These are phyloP conservation scores for Tylopilus rubrobrunneus DNA, from an alignment of 768 basidiomycete genomes.

Conservation along the genomic window DNA sequence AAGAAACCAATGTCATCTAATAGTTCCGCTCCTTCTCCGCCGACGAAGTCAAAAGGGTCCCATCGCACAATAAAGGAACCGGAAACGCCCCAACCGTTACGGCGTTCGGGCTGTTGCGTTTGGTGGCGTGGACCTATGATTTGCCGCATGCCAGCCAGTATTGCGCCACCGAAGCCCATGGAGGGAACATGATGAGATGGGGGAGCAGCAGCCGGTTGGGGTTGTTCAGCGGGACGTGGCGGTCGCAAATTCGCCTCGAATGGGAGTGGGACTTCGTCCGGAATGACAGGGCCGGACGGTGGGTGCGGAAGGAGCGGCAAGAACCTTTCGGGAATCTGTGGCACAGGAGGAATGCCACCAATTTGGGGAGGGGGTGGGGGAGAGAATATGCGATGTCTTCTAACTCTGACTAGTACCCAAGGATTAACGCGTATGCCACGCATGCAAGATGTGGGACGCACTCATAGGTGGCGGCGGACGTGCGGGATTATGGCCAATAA, in stretches of 20 bases:
- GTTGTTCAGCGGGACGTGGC: slow-evolving; percentile 19
- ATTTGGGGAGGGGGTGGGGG: slow-evolving; percentile 48
- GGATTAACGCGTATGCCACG: neutral
- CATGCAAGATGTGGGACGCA: slow-evolving; percentile 5
- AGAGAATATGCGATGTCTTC: slow-evolving; percentile 33
- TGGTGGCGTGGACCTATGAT: slow-evolving; percentile 15
- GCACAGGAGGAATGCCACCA: slow-evolving; percentile 52
- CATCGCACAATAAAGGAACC: slow-evolving; percentile 29
- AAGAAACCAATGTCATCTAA: slow-evolving; percentile 17
- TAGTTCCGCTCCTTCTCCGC: slow-evolving; percentile 9
- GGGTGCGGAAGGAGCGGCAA: slow-evolving; percentile 36
- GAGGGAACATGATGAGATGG: slow-evolving; percentile 55
- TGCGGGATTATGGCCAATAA: slow-evolving; percentile 22
- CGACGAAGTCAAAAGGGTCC: slow-evolving; percentile 24
- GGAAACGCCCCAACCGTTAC: slow-evolving; percentile 21
- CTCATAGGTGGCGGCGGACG: slow-evolving; percentile 16
- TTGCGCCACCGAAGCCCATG: slow-evolving; percentile 64
- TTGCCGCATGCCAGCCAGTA: slow-evolving; percentile 43
- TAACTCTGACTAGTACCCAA: slow-evolving; percentile 7
- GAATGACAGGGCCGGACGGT: slow-evolving; percentile 43
- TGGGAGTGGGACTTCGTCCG: slow-evolving; percentile 48
- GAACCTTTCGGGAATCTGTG: slow-evolving; percentile 40
- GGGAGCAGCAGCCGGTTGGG: slow-evolving; percentile 36
- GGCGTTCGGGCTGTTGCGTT: slow-evolving; percentile 12
- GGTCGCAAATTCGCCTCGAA: slow-evolving; percentile 40